Evolutionary conservation across 352 stramenopile species (phyloP), one percentile per base, ranked within the genome.

Genomic region (Globisporangium nunn): DNA sequence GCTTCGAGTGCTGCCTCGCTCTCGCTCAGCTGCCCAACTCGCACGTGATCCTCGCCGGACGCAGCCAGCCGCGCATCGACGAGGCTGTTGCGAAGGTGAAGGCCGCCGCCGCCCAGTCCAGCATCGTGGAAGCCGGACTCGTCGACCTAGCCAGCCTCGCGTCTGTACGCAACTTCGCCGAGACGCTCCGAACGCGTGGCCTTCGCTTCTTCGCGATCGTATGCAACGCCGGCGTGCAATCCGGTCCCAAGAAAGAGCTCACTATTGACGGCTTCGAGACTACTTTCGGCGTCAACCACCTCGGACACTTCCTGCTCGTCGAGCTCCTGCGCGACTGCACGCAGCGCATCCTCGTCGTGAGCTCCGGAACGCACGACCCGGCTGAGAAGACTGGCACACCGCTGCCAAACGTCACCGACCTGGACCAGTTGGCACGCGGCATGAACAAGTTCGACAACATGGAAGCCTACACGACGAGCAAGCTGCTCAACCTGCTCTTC

Each of bases 201-300:
- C 47, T 75, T 1, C 46, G 62, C 12, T 47, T 70, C 43, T 52
- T 58, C 46, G 67, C 63, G 18, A 44, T 83, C 47, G 56, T 80
- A 3, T 76, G 66, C 73, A 83, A 83, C 52, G 71, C 61, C 12
- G 71, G 74, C 1, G 35, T 80, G 4, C 59, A 77, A 17, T 17
- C 58, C 17, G 53, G 37, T 4, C 1, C 51, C 14, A 33, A 30
- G 14, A 65, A 64, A 33, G 52, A 56, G 4, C 30, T 61, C 17
- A 77, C 71, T 0, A 45, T 52, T 0, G 74, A 77, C 29, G 74
- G 71, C 17, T 75, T 77, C 29, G 68, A 81, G 51, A n/a, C 44
- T 1, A 76, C 68, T 2, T 63, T 81, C 18, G 68, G 49, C 7
- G 56, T 63, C 49, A 84, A 84, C 63, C 66, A 78, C 53, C 52